Conservation (phyloP, 441 rosid species). For the Syzygium syzygioides region DNA sequence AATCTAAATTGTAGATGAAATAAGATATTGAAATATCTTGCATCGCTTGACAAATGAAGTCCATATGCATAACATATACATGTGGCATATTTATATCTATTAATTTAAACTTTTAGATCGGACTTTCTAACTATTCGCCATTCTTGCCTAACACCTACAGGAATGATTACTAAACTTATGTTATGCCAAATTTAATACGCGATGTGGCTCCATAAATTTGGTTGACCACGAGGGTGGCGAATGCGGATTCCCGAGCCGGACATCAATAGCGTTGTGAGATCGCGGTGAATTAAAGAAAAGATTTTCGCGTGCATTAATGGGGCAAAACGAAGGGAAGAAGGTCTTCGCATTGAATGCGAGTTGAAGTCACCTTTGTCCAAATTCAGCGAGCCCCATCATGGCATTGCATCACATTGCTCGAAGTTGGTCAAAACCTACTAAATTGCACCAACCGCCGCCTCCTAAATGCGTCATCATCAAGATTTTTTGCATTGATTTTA, state of each 20-base stretch:
- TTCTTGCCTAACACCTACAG: neutral
- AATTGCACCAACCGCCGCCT: neutral
- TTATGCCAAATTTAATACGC: neutral
- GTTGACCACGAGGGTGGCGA: neutral
- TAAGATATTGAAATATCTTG: accelerated
- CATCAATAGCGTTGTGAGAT: neutral
- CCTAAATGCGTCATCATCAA: neutral
- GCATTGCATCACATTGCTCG: neutral
- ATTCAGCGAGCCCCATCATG: neutral
- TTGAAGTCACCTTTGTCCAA: neutral
- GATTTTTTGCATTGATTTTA: neutral
- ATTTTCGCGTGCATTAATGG: neutral
- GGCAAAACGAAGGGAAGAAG: neutral
- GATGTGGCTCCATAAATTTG: neutral
- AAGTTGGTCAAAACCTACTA: neutral
- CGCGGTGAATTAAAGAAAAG: neutral
- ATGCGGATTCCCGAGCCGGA: neutral
- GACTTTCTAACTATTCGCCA: neutral
- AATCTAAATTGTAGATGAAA: accelerated
- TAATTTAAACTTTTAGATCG: neutral
- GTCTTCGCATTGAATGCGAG: neutral
- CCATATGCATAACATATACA: neutral
- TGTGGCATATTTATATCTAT: accelerated
- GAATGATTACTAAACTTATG: neutral
- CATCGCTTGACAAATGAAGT: accelerated